Percentiles rank a stretch among this genome's conserved stretches.
Conservation (phyloP, 768 basidiomycete species). For the Boletellus ananas region DNA sequence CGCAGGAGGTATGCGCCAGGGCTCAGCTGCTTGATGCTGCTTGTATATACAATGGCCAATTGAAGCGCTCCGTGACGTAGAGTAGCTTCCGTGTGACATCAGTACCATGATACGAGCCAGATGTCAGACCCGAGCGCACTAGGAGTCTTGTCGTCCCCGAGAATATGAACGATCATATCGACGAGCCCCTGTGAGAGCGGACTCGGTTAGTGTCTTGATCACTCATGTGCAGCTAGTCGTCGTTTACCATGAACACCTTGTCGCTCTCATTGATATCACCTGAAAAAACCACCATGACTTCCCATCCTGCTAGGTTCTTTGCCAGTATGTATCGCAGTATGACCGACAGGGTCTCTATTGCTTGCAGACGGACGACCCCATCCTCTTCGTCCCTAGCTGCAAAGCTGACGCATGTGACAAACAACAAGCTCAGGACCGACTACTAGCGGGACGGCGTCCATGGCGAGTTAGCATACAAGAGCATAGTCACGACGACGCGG, state of each 20-base stretch:
- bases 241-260: slow-evolving; percentile 47
- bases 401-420: slow-evolving; percentile 42
- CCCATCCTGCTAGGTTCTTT: slow-evolving; percentile 65
- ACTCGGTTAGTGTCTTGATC: not conserved
- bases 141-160: slow-evolving; percentile 44
- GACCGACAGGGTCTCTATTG: slow-evolving; percentile 50
- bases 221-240: not conserved
- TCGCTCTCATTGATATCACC: slow-evolving; percentile 59
- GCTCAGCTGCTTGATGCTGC: slow-evolving; percentile 59
- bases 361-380: slow-evolving; percentile 28
- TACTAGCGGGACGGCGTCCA: slow-evolving; percentile 35
- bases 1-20: slow-evolving; percentile 70
- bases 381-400: slow-evolving; percentile 32
- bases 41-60: slow-evolving; percentile 54
- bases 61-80: slow-evolving; percentile 54
- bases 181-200: slow-evolving; percentile 45
- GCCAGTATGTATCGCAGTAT: slow-evolving; percentile 45
- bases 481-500: not conserved
- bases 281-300: slow-evolving; percentile 67
- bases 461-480: slow-evolving; percentile 8
- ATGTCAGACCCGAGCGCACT: slow-evolving; percentile 12
- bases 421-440: slow-evolving; percentile 46
- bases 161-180: slow-evolving; percentile 41
- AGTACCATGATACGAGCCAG: not conserved
- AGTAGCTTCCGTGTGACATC: slow-evolving; percentile 31